Evolutionary conservation across 345 rosid genomes (phyloP).

Genomic region (Syzygium aqueum): DNA sequence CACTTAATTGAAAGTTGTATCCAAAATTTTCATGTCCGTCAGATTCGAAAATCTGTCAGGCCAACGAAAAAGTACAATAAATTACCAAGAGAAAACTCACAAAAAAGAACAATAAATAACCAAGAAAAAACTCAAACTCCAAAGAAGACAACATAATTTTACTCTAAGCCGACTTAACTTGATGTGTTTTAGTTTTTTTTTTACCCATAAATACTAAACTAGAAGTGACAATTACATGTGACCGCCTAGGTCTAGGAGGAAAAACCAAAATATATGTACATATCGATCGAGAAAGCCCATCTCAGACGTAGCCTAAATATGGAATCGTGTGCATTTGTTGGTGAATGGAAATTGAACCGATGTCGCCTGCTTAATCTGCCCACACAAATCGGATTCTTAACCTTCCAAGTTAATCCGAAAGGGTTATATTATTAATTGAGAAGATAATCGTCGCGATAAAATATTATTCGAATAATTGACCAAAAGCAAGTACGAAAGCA

Average conservation of each 20-base stretch:
- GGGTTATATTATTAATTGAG: background rate
- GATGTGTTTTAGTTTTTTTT: too few relatives aligned
- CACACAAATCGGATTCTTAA: background rate
- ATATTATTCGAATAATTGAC: background rate
- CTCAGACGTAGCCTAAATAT: background rate
- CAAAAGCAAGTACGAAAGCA: background rate
- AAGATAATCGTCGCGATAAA: too few relatives aligned
- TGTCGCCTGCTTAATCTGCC: too few relatives aligned
- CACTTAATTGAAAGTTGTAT: background rate
- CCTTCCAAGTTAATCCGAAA: background rate
- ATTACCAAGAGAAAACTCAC: background rate
- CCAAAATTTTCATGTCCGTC: background rate
- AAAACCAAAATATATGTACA: background rate
- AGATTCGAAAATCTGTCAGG: background rate
- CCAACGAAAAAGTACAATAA: background rate
- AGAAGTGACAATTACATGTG: background rate
- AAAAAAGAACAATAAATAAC: background rate
- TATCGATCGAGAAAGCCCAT: background rate
- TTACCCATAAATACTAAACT: background rate
- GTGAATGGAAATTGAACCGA: background rate
- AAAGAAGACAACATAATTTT: background rate
- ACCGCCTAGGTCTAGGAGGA: background rate
- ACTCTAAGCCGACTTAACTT: background rate
- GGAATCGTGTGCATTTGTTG: background rate
- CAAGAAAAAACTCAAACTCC: too few relatives aligned